Evolutionary conservation across 495 filamentous ascomycete genomes (phyloP).

Genomic region (Aspergillus leporis): DNA sequence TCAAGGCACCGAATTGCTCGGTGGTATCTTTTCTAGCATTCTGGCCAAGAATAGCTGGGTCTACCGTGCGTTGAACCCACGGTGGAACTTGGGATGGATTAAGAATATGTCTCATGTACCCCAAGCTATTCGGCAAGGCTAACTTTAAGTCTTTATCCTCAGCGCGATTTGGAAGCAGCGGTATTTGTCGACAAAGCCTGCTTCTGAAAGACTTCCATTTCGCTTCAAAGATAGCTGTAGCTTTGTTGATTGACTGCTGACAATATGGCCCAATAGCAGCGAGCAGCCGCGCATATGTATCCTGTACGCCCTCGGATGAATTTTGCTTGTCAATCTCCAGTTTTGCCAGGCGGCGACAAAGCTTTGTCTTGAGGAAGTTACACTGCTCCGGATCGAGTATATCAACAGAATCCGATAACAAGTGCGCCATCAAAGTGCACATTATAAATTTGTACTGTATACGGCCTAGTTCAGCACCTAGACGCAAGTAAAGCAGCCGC

Average conservation of each 20-base stretch:
- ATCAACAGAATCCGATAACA: constrained; percentile 41
- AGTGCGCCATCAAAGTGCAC: constrained; percentile 38
- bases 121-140: constrained; percentile 46
- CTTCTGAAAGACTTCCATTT: constrained; percentile 36
- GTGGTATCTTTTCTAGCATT: constrained; percentile 10
- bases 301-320: background rate
- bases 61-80: background rate
- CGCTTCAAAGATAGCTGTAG: constrained; percentile 11
- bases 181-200: constrained; percentile 29
- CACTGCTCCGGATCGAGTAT: constrained; percentile 28
- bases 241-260: constrained; percentile 23
- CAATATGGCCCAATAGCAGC: constrained; percentile 21
- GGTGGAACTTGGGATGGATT: background rate
- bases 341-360: constrained; percentile 63
- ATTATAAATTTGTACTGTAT: constrained; percentile 60
- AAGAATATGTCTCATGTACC: constrained; percentile 34
- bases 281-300: constrained; percentile 23
- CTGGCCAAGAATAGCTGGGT: constrained; percentile 9
- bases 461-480: constrained; percentile 49
- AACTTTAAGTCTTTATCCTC: constrained; percentile 29
- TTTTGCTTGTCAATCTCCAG: constrained; percentile 43
- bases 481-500: constrained; percentile 42
- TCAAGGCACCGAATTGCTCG: constrained; percentile 24
- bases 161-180: constrained; percentile 38
- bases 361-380: constrained; percentile 50